Conservation (phyloP, 2,329 filamentous ascomycete species). For the Triangularia verruculosa region DNA sequence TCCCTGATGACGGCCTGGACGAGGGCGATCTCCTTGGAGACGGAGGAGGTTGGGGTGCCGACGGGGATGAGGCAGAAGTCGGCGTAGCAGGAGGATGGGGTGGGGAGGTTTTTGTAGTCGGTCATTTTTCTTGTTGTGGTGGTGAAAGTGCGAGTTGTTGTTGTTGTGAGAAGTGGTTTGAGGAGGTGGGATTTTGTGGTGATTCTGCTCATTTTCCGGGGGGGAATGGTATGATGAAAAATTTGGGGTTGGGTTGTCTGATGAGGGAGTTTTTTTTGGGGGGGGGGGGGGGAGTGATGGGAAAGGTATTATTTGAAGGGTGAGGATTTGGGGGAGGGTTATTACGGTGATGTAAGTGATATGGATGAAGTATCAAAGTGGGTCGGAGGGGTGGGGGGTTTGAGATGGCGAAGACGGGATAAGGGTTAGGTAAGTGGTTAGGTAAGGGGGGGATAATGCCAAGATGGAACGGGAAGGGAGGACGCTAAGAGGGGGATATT, state of each 20-base stretch:
- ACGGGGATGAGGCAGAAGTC: slow-evolving; percentile 91
- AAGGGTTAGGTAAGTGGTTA: background rate
- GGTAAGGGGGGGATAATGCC: background rate
- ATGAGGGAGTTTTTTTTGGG: no score
- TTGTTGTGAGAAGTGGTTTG: background rate
- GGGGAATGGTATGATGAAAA: no score
- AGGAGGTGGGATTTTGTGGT: background rate
- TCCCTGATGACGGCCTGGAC: slow-evolving; percentile 75
- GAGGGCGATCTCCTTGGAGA: slow-evolving; percentile 79
- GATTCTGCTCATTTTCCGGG: background rate
- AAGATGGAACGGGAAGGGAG: background rate
- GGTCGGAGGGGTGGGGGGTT: background rate
- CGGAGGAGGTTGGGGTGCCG: slow-evolving; percentile 48
- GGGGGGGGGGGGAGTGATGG: background rate
- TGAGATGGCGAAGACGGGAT: background rate
- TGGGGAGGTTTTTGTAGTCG: slow-evolving; percentile 49
- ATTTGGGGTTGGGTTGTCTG: background rate
- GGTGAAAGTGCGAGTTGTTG: background rate
- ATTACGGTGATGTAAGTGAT: background rate
- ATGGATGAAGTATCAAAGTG: background rate
- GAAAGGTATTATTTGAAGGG: no score
- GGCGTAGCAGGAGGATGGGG: slow-evolving; percentile 73
- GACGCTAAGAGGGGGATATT: background rate
- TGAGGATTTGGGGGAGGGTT: background rate
- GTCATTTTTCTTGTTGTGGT: slow-evolving; percentile 4